Evolutionary conservation across 164 flowering plant genomes (phyloP).

Genomic region (Amborella trichopoda): DNA sequence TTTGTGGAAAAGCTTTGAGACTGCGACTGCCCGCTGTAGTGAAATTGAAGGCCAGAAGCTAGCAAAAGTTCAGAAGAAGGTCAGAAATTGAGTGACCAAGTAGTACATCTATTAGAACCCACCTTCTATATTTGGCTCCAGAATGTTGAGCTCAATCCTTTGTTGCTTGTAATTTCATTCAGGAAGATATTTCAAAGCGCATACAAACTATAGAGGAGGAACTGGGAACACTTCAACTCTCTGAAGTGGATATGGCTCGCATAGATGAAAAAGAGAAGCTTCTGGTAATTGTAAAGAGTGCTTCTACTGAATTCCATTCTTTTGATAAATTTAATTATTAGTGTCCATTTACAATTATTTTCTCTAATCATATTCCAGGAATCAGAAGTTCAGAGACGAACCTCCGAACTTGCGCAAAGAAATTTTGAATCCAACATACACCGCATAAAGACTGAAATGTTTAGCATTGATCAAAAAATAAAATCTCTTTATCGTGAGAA

Average conservation of each 20-base stretch:
- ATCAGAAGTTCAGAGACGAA: slow-evolving; percentile 57
- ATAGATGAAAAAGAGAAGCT: slow-evolving; percentile 75
- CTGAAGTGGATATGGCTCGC: slow-evolving; percentile 37
- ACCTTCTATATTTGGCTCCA: not conserved
- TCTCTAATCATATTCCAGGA: not conserved
- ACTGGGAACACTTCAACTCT: slow-evolving; percentile 47
- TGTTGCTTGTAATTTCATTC: slow-evolving; percentile 13
- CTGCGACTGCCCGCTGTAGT: slow-evolving; percentile 52
- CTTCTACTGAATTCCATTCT: not conserved
- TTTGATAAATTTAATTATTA: slow-evolving; percentile 4
- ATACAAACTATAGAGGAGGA: slow-evolving; percentile 49
- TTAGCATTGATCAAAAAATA: slow-evolving; percentile 40
- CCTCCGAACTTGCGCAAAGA: slow-evolving; percentile 46
- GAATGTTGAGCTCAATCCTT: too few relatives aligned
- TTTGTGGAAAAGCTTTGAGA: slow-evolving; percentile 46
- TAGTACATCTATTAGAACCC: too few relatives aligned
- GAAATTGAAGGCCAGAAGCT: slow-evolving; percentile 54
- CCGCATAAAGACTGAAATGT: slow-evolving; percentile 37
- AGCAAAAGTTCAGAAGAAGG: slow-evolving; percentile 67
- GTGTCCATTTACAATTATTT: not conserved
- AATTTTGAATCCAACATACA: slow-evolving; percentile 49
- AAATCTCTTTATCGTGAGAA: slow-evolving; percentile 49
- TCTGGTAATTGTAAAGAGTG: slow-evolving; percentile 64
- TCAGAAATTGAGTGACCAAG: slow-evolving; percentile 12
- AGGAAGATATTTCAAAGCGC: slow-evolving; percentile 43